Conservation (phyloP, 2,329 filamentous ascomycete genomes). For the Monilinia fructigena region DNA sequence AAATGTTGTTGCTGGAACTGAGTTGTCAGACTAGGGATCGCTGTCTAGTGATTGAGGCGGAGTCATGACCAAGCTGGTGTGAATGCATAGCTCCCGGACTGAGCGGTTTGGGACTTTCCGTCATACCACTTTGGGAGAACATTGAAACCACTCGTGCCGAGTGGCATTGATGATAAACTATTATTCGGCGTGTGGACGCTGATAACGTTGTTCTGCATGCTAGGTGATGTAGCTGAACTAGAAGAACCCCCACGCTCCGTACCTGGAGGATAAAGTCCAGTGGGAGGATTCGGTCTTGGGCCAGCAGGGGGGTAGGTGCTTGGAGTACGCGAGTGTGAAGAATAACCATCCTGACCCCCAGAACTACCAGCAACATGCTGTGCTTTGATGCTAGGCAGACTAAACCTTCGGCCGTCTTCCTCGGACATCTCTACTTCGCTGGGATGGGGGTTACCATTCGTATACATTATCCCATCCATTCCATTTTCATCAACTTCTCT, state of each 20-base stretch:
- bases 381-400: slow-evolving; percentile 72
- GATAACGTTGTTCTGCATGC: slow-evolving; percentile 42
- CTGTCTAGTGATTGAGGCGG: slow-evolving; percentile 53
- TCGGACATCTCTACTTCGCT: slow-evolving; percentile 61
- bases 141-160: slow-evolving; percentile 50
- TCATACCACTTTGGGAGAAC: slow-evolving; percentile 71
- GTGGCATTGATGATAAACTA: slow-evolving; percentile 50
- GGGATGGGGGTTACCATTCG: slow-evolving; percentile 45
- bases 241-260: slow-evolving; percentile 51
- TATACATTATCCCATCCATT: slow-evolving; percentile 57
- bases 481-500: slow-evolving; percentile 54
- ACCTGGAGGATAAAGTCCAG: slow-evolving; percentile 61
- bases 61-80: slow-evolving; percentile 54
- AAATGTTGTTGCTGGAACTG: slow-evolving; percentile 65
- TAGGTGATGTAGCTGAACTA: slow-evolving; percentile 55
- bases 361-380: slow-evolving; percentile 59
- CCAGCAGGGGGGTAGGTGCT: slow-evolving; percentile 77
- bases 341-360: slow-evolving; percentile 39
- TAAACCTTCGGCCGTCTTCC: slow-evolving; percentile 62
- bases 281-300: slow-evolving; percentile 48
- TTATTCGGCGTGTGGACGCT: slow-evolving; percentile 50
- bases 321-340: slow-evolving; percentile 63
- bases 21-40: slow-evolving; percentile 63
- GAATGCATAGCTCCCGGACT: slow-evolving; percentile 57
- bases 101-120: slow-evolving; percentile 82